A percentile compares a stretch with the other conserved stretches of the same genome.
Evolutionary conservation across 78 protist genomes (phyloP).

Genomic region (Polysphondylium violaceum): DNA sequence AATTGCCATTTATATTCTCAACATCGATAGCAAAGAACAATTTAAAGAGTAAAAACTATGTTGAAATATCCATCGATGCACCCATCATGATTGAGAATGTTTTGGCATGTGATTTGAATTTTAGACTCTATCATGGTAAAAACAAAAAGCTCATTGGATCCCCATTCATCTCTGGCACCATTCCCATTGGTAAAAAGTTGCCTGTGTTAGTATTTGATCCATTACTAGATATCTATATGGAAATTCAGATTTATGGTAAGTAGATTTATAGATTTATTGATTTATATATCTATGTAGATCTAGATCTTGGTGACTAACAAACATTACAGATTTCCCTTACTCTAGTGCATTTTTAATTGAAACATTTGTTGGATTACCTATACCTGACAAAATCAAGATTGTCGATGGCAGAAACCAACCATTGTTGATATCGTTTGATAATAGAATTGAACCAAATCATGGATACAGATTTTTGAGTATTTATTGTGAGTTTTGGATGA

Average conservation of each 20-base stretch:
- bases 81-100: slow-evolving; percentile 70
- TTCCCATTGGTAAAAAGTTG: slow-evolving; percentile 45
- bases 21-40: slow-evolving; percentile 45
- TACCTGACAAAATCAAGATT: slow-evolving; percentile 31
- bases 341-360: slow-evolving; percentile 57
- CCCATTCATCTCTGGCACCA: slow-evolving; percentile 31
- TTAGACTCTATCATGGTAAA: slow-evolving; percentile 46
- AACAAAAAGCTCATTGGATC: slow-evolving; percentile 61
- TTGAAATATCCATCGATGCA: slow-evolving; percentile 51
- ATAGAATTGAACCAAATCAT: slow-evolving; percentile 49
- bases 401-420: slow-evolving; percentile 22
- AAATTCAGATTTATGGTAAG: slow-evolving; percentile 44
- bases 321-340: slow-evolving; percentile 64
- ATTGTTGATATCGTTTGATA: slow-evolving; percentile 52
- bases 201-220: slow-evolving; percentile 49
- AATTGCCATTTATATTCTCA: slow-evolving; percentile 35
- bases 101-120: slow-evolving; percentile 61
- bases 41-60: slow-evolving; percentile 25
- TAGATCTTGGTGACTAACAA: neutral
- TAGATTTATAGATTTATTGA: neutral
- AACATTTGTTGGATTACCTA: slow-evolving; percentile 1
- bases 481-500: slow-evolving; percentile 77
- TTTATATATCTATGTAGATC: neutral
- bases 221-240: slow-evolving; percentile 52
- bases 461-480: slow-evolving; percentile 40